Percentiles rank a stretch among this genome's conserved stretches.
Conservation (phyloP, 2,329 filamentous ascomycete genomes). For the Hymenoscyphus occultus region DNA sequence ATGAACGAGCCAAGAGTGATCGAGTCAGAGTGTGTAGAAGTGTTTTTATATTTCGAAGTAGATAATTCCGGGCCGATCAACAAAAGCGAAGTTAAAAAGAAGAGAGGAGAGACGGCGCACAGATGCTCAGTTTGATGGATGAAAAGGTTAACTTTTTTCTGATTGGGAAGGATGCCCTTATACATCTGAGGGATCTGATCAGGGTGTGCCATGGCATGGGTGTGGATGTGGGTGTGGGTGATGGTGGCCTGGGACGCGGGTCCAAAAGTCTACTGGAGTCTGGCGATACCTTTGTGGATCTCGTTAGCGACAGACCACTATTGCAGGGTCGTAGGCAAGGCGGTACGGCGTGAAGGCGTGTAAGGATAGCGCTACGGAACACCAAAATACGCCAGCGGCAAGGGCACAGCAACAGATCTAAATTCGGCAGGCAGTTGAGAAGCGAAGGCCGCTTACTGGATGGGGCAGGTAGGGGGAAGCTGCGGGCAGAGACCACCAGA, state of each 20-base stretch:
- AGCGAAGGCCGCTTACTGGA: slow-evolving; percentile 5
- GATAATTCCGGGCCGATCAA: neutral
- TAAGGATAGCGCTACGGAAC: neutral
- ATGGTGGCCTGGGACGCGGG: slow-evolving; percentile 5
- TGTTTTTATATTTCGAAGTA: slow-evolving; percentile 1
- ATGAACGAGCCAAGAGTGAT: slow-evolving; percentile 10
- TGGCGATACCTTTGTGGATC: slow-evolving; percentile 5
- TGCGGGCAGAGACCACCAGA: neutral
- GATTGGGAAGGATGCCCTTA: slow-evolving; percentile 22
- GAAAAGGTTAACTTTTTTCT: slow-evolving; percentile 15
- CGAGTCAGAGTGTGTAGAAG: slow-evolving; percentile 8
- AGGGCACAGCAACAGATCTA: neutral
- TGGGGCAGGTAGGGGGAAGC: neutral
- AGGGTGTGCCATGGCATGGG: neutral
- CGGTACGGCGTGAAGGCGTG: slow-evolving; percentile 3
- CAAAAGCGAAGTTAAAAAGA: neutral
- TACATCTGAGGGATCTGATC: slow-evolving; percentile 16
- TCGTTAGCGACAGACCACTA: neutral
- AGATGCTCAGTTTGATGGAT: neutral
- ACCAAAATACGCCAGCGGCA: slow-evolving; percentile 8
- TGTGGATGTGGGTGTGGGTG: slow-evolving; percentile 8
- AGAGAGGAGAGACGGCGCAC: slow-evolving; percentile 6
- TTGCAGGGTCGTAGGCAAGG: slow-evolving; percentile 3
- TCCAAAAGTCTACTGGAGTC: slow-evolving; percentile 14
- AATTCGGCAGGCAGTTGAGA: slow-evolving; percentile 3